Evolutionary conservation across 2,329 filamentous ascomycete genomes (phyloP).

Genomic region (Talaromyces sp.): DNA sequence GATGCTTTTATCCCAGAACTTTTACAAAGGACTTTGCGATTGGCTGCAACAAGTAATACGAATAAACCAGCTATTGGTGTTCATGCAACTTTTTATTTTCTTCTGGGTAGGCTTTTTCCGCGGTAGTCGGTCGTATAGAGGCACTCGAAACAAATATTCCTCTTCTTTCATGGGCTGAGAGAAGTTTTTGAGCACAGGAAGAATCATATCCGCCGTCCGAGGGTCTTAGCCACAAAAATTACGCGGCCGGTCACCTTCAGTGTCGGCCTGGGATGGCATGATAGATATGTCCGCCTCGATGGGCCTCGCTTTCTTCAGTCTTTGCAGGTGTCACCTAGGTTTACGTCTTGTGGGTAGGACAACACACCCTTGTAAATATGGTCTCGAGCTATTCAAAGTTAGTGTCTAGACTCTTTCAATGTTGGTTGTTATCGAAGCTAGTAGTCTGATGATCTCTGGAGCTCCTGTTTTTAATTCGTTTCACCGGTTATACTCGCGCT

Average conservation of each 20-base stretch:
- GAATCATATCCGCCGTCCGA: not conserved
- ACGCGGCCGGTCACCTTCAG: no score
- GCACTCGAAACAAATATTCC: not conserved
- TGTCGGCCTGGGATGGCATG: not conserved
- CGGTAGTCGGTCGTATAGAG: not conserved
- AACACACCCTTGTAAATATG: not conserved
- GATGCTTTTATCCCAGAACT: not conserved
- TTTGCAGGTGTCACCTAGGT: not conserved
- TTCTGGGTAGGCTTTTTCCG: not conserved
- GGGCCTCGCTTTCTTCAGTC: not conserved
- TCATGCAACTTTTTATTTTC: not conserved
- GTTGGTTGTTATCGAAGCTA: not conserved
- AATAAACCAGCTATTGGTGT: not conserved
- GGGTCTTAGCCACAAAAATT: not conserved
- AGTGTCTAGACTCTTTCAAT: not conserved
- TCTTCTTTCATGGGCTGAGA: not conserved
- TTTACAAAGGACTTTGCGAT: no score
- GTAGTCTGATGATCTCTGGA: not conserved
- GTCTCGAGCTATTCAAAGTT: not conserved
- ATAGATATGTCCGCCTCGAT: not conserved
- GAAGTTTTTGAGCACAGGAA: not conserved
- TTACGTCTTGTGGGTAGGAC: not conserved
- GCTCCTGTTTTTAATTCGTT: not conserved
- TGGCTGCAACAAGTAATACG: not conserved
- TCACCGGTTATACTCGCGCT: not conserved